phyloP scores from a whole-genome alignment of 345 rosid genomes.

The Melaleuca alternifolia region DNA sequence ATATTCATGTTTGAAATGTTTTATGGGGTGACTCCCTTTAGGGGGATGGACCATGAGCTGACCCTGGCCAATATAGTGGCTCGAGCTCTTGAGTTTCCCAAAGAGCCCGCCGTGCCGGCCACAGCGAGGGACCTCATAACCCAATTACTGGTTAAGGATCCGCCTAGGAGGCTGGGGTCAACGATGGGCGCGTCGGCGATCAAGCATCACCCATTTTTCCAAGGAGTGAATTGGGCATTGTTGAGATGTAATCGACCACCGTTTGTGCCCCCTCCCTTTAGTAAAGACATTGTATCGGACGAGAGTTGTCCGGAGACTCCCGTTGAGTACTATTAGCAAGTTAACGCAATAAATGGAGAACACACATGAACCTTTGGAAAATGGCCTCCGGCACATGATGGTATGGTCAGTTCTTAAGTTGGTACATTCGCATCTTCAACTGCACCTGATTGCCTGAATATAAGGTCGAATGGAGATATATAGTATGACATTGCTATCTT shows the following conservation, averaged over 20 bases:
- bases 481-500: neutral
- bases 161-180: constrained; percentile 63
- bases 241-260: constrained; percentile 77
- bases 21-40: constrained; percentile 70
- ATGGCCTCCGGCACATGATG: neutral
- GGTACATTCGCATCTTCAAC: neutral
- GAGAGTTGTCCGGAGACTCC: constrained; percentile 61
- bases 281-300: constrained; percentile 47
- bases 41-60: constrained; percentile 82
- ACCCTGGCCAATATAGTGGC: constrained; percentile 89
- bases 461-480: neutral
- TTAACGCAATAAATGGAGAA: neutral
- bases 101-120: constrained; percentile 52
- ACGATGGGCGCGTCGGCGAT: constrained; percentile 77
- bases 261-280: constrained; percentile 61
- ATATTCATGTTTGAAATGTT: constrained; percentile 76
- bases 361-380: neutral
- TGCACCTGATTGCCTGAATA: neutral
- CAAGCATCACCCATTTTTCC: constrained; percentile 72
- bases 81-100: constrained; percentile 85
- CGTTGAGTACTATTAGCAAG: constrained; percentile 58
- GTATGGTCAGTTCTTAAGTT: neutral
- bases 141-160: constrained; percentile 68
- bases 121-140: constrained; percentile 59
- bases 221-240: constrained; percentile 92